Base-by-base conservation (phyloP, 1,284 basidiomycete species). In the Pascua guehoae region DNA sequence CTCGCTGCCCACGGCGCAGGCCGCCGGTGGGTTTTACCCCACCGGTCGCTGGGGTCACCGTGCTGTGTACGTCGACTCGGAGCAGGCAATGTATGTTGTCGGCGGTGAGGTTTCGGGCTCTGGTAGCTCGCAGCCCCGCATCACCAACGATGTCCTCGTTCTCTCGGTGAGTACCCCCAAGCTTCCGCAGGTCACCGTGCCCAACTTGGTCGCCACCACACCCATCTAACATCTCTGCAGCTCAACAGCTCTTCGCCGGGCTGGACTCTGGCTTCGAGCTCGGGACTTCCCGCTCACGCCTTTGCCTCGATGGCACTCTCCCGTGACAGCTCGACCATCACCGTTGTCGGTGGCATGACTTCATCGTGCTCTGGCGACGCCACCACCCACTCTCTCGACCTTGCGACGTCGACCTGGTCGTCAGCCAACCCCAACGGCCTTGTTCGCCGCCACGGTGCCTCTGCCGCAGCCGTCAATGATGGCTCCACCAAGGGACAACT, bases 101-200 rank as follows among this genome's bases (percentile, higher is more conserved):
- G 75, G 76, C 49, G 76, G 76, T n/a, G 64, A 73, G 56, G 66
- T 73, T 41, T 54, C 61, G 3, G 60, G 63, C 12, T 58, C 63
- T 0, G 65, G 63, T n/a, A 57, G 62, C 12, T 52, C 69, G 51
- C 67, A 74, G 47, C 71, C 71, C 57, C 74, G 76, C 53, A 69
- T 78, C 50, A 77, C 75, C 58, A 78, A 78, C 56, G 76, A 78
- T 42, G 74, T 77, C 10, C 58, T 75, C 41, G 60, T 74, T 11
- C 59, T 75, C n/a, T 62, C 71, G 24, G 74, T 74, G 51, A 61
- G 70, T 65, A 32, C 32, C 8, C 14, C 38, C 15, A 37, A 24
- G 12, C 32, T 12, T 11, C 24, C 7, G 24, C 24, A 7, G 7
- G 24, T 7, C n/a, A n/a, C n/a, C n/a, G n/a, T n/a, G n/a, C 14